These are phyloP conservation scores for Dimocarpus longan DNA, from an alignment of 345 rosid genomes.

Conservation along the genomic window DNA sequence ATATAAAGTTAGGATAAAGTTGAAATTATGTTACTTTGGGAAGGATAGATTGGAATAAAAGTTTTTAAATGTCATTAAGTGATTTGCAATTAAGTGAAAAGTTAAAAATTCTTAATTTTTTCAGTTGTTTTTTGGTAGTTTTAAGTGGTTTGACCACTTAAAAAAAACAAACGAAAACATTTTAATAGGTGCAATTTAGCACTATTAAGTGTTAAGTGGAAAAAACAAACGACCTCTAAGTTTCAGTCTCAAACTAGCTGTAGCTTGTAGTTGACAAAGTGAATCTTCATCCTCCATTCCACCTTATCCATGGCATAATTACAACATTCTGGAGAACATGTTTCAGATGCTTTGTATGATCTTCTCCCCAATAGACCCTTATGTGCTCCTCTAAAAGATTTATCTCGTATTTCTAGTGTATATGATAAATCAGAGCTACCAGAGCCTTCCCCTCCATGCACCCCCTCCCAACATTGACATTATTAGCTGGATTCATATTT, in stretches of 20 bases:
- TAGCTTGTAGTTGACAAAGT: neutral
- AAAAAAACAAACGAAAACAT: too few species aligned
- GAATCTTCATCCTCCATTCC: neutral
- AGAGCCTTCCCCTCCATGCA: neutral
- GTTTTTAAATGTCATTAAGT: too few species aligned
- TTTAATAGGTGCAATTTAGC: too few species aligned
- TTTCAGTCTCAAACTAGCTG: neutral
- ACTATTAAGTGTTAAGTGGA: too few species aligned
- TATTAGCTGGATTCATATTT: neutral
- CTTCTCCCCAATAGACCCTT: neutral
- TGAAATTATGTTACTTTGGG: too few species aligned
- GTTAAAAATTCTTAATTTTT: too few species aligned
- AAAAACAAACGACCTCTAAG: too few species aligned
- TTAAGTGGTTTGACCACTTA: too few species aligned
- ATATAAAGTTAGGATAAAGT: too few species aligned
- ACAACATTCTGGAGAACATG: neutral
- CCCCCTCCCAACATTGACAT: neutral
- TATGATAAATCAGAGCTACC: neutral
- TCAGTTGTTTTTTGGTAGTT: too few species aligned
- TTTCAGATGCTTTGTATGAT: neutral
- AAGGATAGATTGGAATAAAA: too few species aligned
- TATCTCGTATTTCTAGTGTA: neutral
- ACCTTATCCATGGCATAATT: neutral
- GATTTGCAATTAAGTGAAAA: too few species aligned
- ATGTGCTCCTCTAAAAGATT: neutral